These are phyloP conservation scores for Tetratostichococcus sp. DNA, from an alignment of 139 green algal genomes.

Conservation along the genomic window DNA sequence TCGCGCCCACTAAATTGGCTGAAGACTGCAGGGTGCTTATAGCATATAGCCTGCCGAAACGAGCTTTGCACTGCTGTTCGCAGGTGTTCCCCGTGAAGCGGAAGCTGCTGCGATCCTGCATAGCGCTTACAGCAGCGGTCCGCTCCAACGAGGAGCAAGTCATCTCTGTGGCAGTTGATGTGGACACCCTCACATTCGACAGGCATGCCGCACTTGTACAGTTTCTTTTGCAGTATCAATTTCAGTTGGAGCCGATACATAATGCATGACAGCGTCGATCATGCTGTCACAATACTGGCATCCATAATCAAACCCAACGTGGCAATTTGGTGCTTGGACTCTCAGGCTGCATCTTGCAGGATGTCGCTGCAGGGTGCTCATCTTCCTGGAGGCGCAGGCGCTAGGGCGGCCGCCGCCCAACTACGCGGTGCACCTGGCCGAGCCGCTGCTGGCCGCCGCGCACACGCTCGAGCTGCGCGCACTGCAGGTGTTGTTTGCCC, in stretches of 20 bases:
- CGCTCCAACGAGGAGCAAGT: conserved; percentile 6
- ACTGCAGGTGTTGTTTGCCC: conserved; percentile 27
- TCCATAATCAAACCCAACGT: too few relatives aligned
- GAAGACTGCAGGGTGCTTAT: too few relatives aligned
- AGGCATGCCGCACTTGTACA: neutral
- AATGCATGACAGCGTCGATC: too few relatives aligned
- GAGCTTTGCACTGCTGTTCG: too few relatives aligned
- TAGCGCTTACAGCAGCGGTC: conserved; percentile 50
- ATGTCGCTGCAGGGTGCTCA: conserved; percentile 50
- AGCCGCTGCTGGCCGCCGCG: conserved; percentile 32
- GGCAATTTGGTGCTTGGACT: too few relatives aligned
- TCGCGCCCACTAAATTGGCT: too few relatives aligned
- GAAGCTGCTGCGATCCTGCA: conserved; percentile 61
- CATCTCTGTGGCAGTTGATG: conserved; percentile 26
- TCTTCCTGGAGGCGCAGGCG: conserved; percentile 56
- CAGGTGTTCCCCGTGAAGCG: conserved; percentile 55
- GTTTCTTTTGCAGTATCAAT: too few relatives aligned
- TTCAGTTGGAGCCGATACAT: too few relatives aligned
- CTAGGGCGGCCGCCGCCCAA: conserved; percentile 24
- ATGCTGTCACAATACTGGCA: too few relatives aligned
- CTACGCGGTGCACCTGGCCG: conserved; percentile 44
- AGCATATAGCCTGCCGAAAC: too few relatives aligned
- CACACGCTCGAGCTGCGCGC: conserved; percentile 38
- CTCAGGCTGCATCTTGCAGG: too few relatives aligned
- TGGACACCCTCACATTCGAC: conserved; percentile 69